phyloP scores from a whole-genome alignment of 2,329 filamentous ascomycete genomes.

The Sporothrix luriei region DNA sequence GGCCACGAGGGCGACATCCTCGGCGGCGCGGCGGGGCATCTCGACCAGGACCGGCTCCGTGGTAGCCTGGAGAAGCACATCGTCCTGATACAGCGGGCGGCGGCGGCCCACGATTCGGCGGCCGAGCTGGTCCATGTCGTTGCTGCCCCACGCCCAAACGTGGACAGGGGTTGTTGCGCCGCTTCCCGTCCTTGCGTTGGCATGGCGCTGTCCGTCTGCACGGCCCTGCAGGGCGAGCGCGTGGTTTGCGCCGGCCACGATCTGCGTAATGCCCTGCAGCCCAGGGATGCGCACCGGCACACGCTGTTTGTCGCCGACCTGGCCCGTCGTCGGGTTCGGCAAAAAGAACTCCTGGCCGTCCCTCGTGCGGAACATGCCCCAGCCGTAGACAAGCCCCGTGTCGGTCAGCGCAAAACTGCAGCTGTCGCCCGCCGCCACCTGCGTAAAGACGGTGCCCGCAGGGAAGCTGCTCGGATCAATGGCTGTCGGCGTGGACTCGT shows the following conservation, averaged over 20 bases:
- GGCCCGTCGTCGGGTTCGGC: no score
- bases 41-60: no score
- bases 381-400: constrained; percentile 73
- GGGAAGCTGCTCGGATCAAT: constrained; percentile 54
- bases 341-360: constrained; percentile 22
- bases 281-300: constrained; percentile 53
- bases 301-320: no score
- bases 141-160: constrained; percentile 62
- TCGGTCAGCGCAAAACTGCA: constrained; percentile 72
- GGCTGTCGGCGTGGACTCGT: constrained; percentile 60
- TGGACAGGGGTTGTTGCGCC: no score
- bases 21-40: constrained; percentile 31
- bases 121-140: neutral
- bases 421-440: constrained; percentile 69
- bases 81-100: neutral
- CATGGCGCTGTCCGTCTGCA: constrained; percentile 34
- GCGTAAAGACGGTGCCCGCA: constrained; percentile 42
- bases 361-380: constrained; percentile 64
- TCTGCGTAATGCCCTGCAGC: constrained; percentile 52
- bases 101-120: neutral
- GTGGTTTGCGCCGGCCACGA: constrained; percentile 61
- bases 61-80: no score
- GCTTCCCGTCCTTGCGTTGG: no score
- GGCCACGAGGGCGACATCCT: constrained; percentile 41
- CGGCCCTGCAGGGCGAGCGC: constrained; percentile 53